Base-by-base conservation (phyloP, 1,284 basidiomycete genomes). In the Ustilago trichophora region DNA sequence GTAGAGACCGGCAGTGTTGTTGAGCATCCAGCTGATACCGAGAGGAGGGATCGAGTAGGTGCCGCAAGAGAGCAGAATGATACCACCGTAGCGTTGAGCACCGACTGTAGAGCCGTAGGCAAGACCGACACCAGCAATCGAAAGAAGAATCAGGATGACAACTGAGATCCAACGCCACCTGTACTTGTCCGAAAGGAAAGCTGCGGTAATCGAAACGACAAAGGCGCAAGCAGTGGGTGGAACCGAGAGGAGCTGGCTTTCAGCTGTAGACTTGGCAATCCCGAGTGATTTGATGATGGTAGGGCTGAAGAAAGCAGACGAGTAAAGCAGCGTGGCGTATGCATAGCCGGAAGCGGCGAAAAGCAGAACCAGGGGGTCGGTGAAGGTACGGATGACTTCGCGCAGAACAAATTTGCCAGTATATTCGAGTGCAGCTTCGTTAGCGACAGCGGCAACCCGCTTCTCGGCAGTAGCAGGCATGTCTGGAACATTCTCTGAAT, bases 191-290 rank as follows among this genome's bases (percentile, higher is more conserved):
- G 77, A 73, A 15, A 73, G 49, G 29, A 80, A 34, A 7, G 72
- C 76, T 5, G 76, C 55, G 4, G 42, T 27, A 32, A 77, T 36
- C 2, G 68, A 66, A 36, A 76, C 63, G 19, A 76, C 35, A 43
- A 80, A 80, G 8, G 76, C 58, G 15, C 59, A 69, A 3, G 71
- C 64, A 18, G 62, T 77, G 6, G 76, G 76, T 0, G 77, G 77
- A 12, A 69, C 68, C 21, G 74, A 68, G 24, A 79, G 71, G 26
- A 79, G 68, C 64, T 73, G 73, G 27, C 64, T 40, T 29, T 75
- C 52, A 8, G 56, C 51, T 1, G 68, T 69, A 16, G 70, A 54
- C 9, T 51, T 56, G 29, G 59, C 60, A 11, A 78, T 58, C 16
- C 45, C 49, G n/a, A 73, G 67, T 16, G 47, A 32, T 29, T 67